These are phyloP conservation scores for Citrus sp. DNA, from an alignment of 345 rosid species.

Conservation along the genomic window DNA sequence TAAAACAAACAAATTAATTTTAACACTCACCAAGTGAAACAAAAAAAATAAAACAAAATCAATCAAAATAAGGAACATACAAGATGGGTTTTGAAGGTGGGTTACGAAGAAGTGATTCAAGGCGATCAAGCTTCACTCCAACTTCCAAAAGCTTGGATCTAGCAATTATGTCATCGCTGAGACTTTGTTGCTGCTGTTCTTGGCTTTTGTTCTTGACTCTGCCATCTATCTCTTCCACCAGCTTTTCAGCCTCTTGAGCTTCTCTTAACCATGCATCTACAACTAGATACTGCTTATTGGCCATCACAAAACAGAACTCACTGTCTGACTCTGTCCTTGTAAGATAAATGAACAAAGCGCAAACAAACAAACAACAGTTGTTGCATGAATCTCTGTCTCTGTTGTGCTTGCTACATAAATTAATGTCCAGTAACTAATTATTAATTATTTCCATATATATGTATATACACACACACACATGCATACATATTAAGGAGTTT, in stretches of 20 bases:
- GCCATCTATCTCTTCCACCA: constrained; percentile 40
- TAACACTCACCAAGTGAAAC: background rate
- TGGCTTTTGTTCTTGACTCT: constrained; percentile 26
- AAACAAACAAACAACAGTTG: background rate
- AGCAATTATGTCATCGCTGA: constrained; percentile 19
- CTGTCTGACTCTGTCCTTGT: too few species aligned
- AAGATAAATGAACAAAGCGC: background rate
- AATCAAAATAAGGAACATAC: constrained; percentile 22
- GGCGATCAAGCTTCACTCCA: constrained; percentile 57
- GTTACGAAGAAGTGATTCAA: constrained; percentile 52
- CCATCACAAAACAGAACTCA: background rate
- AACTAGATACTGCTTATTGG: constrained; percentile 6
- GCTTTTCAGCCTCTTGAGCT: constrained; percentile 40
- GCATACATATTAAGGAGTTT: background rate
- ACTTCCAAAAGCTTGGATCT: constrained; percentile 43
- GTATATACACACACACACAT: too few species aligned
- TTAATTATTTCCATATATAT: background rate
- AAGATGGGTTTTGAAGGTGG: constrained; percentile 52
- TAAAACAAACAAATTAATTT: background rate
- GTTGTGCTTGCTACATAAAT: background rate
- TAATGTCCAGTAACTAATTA: background rate
- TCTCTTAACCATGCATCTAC: constrained; percentile 55
- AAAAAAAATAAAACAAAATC: background rate
- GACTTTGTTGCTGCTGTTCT: background rate
- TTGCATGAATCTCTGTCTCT: background rate